Evolutionary conservation across 78 protist genomes (phyloP), one percentile per base, ranked within the genome.

Genomic region (Neovahlkampfia damariscottae): DNA sequence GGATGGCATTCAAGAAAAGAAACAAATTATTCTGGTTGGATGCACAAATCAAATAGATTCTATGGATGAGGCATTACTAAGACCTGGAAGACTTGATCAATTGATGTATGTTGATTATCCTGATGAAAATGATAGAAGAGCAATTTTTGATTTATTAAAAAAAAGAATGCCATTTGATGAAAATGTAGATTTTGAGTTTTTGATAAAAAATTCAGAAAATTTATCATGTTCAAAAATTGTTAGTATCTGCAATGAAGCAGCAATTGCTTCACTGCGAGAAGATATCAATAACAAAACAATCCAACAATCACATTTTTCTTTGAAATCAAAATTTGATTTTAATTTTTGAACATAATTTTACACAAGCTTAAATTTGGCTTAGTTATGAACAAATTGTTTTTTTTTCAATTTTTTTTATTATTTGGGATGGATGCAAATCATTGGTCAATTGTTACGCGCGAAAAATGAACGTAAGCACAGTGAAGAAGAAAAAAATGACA

Each of bases 71-170:
- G 99, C 99, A 1, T 83, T 96, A 0, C 41, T 92, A 3, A 81
- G 99, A 0, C 99, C 99, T 1, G 99, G 99, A 3, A 82, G 99
- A 8, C 58, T 96, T 8, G 99, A 92, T 50, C 31, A 39, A 37
- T 2, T 67, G 29, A 67, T 89, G 5, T n/a, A 39, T n/a, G 87
- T 87, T 38, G 69, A 74, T 19, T 10, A 84, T 5, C 95, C 97
- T 5, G 58, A 32, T 10, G 40, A 1, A 32, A 8, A 34, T 1
- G 82, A 77, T 8, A 34, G 82, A 8, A 36, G 2, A 2, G 71
- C 3, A 2, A 69, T 78, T 8, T 50, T 78, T 50, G 62, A 19
- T 50, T 19, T 50, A n/a, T 19, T 19, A 50, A 19, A 50, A n/a
- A 19, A 50, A n/a, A 19, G 8, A 27, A 78, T 76, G 76, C 70